These are phyloP conservation scores for Schwanniomyces yamadae DNA, from an alignment of 805 yeast species.

Conservation along the genomic window DNA sequence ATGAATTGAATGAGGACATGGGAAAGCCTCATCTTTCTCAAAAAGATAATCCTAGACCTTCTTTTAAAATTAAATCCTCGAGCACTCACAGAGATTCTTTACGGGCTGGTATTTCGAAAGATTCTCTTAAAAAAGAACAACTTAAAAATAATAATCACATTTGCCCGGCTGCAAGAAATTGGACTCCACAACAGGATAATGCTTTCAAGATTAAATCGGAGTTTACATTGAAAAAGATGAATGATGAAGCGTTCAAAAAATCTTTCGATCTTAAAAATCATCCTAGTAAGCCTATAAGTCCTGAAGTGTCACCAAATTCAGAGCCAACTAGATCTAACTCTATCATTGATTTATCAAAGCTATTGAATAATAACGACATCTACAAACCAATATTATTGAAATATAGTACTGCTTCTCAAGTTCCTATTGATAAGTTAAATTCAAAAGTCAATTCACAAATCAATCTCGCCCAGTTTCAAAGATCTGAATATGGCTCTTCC, in stretches of 20 bases:
- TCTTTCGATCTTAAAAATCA: conserved; percentile 28
- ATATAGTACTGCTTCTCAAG: conserved; percentile 38
- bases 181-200: conserved; percentile 33
- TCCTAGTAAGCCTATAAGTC: conserved; percentile 37
- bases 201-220: conserved; percentile 31
- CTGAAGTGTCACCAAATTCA: conserved; percentile 42
- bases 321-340: conserved; percentile 43
- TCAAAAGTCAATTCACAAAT: conserved; percentile 42
- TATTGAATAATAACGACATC: conserved; percentile 33
- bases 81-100: conserved; percentile 3
- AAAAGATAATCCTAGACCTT: conserved; percentile 30
- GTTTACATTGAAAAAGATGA: conserved; percentile 36
- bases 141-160: conserved; percentile 25
- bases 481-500: conserved; percentile 17
- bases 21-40: conserved; percentile 8
- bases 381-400: conserved; percentile 38
- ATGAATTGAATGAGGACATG: conserved; percentile 25
- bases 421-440: conserved; percentile 38
- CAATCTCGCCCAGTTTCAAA: conserved; percentile 25
- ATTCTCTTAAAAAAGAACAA: conserved; percentile 6
- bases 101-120: no score
- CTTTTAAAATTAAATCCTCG: conserved; percentile 28
- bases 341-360: conserved; percentile 37
- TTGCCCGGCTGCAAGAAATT: conserved; percentile 39
- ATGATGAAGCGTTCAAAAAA: conserved; percentile 36